These are phyloP conservation scores for Knoxia roxburghii DNA, from an alignment of 257 asterid genomes.

Conservation along the genomic window DNA sequence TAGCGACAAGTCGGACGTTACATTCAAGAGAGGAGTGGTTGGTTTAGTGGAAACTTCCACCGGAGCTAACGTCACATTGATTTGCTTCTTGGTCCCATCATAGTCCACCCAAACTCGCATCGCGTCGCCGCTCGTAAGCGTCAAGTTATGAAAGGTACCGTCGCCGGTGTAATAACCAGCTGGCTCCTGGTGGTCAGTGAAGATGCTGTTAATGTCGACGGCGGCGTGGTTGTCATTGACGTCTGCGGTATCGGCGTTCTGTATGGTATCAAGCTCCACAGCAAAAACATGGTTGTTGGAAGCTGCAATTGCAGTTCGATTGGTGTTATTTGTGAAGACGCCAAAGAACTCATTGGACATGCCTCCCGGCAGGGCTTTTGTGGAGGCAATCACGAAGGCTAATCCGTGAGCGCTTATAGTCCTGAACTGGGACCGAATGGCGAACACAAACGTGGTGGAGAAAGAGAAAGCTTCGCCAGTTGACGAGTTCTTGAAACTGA, in stretches of 20 bases:
- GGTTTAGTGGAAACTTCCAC: constrained; percentile 25
- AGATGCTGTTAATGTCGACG: constrained; percentile 15
- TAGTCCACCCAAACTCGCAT: constrained; percentile 60
- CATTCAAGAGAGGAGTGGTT: constrained; percentile 29
- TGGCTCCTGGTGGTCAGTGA: constrained; percentile 1
- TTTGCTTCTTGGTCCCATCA: constrained; percentile 14
- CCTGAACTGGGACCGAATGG: constrained; percentile 20
- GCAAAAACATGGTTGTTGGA: constrained; percentile 22
- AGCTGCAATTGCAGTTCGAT: constrained; percentile 12
- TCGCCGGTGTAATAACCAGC: constrained; percentile 36
- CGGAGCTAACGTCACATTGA: constrained; percentile 48
- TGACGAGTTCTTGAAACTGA: constrained; percentile 12
- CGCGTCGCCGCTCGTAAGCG: constrained; percentile 30
- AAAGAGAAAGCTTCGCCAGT: constrained; percentile 17
- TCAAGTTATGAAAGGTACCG: constrained; percentile 30
- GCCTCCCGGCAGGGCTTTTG: constrained; percentile 17
- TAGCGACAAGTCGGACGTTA: constrained; percentile 32
- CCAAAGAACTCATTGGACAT: constrained; percentile 9
- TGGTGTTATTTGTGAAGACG: constrained; percentile 11
- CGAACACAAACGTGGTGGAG: constrained; percentile 25
- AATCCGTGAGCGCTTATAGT: constrained; percentile 18
- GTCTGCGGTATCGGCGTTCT: constrained; percentile 7
- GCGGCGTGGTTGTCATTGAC: constrained; percentile 28
- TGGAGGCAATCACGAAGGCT: constrained; percentile 15
- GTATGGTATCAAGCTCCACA: constrained; percentile 24